phyloP scores from a whole-genome alignment of 805 yeast genomes.

The Blastobotrys attinorum region DNA sequence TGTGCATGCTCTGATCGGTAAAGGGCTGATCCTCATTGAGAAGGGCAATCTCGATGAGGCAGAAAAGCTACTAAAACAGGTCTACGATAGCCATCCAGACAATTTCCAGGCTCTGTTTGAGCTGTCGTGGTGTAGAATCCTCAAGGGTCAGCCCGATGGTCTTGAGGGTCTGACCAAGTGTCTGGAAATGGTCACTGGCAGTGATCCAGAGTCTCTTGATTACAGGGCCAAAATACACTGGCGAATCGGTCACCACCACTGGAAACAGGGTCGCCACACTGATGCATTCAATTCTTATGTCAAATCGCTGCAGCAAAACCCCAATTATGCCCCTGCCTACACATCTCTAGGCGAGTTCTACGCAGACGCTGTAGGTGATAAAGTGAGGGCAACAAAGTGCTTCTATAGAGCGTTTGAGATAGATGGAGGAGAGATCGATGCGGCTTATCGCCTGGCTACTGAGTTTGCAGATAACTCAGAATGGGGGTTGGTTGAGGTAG shows the following conservation, averaged over 20 bases:
- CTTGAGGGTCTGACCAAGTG: slow-evolving; percentile 41
- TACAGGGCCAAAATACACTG: slow-evolving; percentile 55
- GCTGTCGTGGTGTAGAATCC: slow-evolving; percentile 69
- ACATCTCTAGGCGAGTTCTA: slow-evolving; percentile 77
- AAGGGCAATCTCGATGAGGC: slow-evolving; percentile 54
- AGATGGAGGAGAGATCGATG: slow-evolving; percentile 63
- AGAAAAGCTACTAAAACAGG: slow-evolving; percentile 40
- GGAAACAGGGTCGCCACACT: slow-evolving; percentile 30
- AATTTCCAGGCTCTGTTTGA: slow-evolving; percentile 58
- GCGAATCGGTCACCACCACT: slow-evolving; percentile 63
- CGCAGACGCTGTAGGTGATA: slow-evolving; percentile 47
- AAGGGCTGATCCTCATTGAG: slow-evolving; percentile 69
- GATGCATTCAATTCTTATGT: slow-evolving; percentile 49
- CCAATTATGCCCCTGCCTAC: slow-evolving; percentile 68
- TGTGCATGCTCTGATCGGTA: slow-evolving; percentile 66
- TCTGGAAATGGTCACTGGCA: slow-evolving; percentile 38
- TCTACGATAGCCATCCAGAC: slow-evolving; percentile 41
- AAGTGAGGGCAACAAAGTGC: slow-evolving; percentile 69
- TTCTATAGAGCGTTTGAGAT: slow-evolving; percentile 85
- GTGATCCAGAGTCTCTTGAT: slow-evolving; percentile 45
- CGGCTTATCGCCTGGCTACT: slow-evolving; percentile 66
- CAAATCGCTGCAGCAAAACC: slow-evolving; percentile 53
- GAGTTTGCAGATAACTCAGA: slow-evolving; percentile 61
- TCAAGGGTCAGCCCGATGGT: slow-evolving; percentile 46
- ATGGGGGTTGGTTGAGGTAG: slow-evolving; percentile 77